Percentiles rank a stretch among this genome's conserved stretches.
phyloP scores from a whole-genome alignment of 1,284 basidiomycete species.

The Gomphus sp. region DNA sequence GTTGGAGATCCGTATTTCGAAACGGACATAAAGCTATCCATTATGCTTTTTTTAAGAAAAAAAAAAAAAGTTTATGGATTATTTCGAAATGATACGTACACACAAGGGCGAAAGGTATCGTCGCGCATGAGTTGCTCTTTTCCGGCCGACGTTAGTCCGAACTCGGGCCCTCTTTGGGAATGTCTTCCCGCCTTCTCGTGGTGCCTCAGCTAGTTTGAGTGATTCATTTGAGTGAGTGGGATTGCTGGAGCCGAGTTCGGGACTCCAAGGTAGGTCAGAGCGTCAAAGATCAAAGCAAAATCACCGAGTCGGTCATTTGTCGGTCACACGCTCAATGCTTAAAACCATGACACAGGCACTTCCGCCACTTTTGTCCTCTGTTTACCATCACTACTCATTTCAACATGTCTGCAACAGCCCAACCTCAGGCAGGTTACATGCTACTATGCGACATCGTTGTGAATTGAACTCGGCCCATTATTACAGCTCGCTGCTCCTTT shows the following conservation, averaged over 20 bases:
- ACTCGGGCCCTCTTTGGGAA: too few relatives aligned
- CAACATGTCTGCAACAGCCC: neutral
- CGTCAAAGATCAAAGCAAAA: neutral
- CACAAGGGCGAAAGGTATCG: too few relatives aligned
- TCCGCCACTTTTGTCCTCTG: neutral
- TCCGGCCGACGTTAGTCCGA: too few relatives aligned
- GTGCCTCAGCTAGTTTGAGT: too few relatives aligned
- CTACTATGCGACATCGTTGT: neutral
- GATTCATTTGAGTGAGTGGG: too few relatives aligned
- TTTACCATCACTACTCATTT: neutral
- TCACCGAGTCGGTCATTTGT: neutral
- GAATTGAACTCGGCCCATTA: neutral
- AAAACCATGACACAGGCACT: neutral
- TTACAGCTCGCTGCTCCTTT: constrained; percentile 1
- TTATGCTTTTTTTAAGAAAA: neutral
- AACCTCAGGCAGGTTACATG: neutral
- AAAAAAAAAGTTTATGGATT: too few relatives aligned
- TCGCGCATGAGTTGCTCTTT: too few relatives aligned
- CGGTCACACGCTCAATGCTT: neutral
- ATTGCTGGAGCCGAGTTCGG: too few relatives aligned
- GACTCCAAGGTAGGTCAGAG: neutral
- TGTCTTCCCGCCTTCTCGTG: too few relatives aligned
- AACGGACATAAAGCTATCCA: neutral
- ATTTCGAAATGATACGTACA: too few relatives aligned
- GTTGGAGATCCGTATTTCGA: constrained; percentile 27